Conservation (phyloP, 768 basidiomycete genomes). For the Hericium coralloides region DNA sequence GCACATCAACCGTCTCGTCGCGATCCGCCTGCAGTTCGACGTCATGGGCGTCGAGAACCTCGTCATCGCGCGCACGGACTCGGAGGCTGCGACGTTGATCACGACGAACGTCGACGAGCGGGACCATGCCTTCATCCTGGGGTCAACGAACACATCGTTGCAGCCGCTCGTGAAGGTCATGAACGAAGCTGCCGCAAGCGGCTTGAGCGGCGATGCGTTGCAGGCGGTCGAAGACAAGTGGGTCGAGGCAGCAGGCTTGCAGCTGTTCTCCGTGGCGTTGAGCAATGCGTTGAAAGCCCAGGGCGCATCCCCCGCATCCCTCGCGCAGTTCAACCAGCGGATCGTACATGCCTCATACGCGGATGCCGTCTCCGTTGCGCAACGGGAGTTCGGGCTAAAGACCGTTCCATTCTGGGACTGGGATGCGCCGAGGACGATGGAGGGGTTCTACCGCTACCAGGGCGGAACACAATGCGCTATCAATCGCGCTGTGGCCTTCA, state of each 20-base stretch:
- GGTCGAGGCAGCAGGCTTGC: conserved; percentile 68
- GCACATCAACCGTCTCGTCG: conserved; percentile 96
- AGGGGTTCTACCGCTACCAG: conserved; percentile 96
- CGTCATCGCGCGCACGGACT: conserved; percentile 89
- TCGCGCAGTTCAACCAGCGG: conserved; percentile 56
- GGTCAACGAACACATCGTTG: conserved; percentile 69
- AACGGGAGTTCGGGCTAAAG: conserved; percentile 68
- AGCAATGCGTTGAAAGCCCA: conserved; percentile 54
- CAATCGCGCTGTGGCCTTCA: conserved; percentile 85
- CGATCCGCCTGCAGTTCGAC: conserved; percentile 95
- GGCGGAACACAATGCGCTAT: conserved; percentile 94
- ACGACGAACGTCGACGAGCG: conserved; percentile 93
- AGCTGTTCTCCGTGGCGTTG: conserved; percentile 68
- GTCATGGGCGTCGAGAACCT: conserved; percentile 98
- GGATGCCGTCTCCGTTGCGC: conserved; percentile 65
- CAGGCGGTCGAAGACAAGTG: conserved; percentile 88
- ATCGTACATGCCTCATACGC: conserved; percentile 61
- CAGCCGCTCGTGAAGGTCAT: conserved; percentile 71
- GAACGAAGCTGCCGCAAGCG: conserved; percentile 74
- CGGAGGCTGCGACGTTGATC: conserved; percentile 95
- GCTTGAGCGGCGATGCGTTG: conserved; percentile 70
- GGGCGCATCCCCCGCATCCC: conserved; percentile 35
- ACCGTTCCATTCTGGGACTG: conserved; percentile 85
- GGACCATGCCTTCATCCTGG: conserved; percentile 97
- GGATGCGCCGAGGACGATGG: conserved; percentile 89